Conservation (phyloP, 805 yeast genomes). For the Barnettozyma salicaria region DNA sequence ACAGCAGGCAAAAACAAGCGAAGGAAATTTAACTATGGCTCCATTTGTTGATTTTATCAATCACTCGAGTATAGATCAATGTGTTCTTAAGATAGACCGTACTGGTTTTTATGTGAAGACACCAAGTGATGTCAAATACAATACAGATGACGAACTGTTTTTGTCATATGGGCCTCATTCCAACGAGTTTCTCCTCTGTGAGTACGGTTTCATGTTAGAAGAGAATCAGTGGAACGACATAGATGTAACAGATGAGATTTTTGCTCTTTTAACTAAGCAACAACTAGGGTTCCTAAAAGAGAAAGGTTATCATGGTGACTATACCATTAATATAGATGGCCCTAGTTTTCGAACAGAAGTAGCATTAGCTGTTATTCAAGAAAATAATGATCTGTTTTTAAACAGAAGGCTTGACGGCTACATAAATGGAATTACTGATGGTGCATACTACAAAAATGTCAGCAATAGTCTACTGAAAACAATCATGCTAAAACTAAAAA, state of each 20-base stretch:
- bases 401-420: conserved; percentile 21
- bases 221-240: conserved; percentile 63
- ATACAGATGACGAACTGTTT: conserved; percentile 49
- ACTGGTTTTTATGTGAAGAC: conserved; percentile 51
- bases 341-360: conserved; percentile 71
- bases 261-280: conserved; percentile 29
- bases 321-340: conserved; percentile 49
- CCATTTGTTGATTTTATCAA: conserved; percentile 88
- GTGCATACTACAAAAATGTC: conserved; percentile 32
- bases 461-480: conserved; percentile 28
- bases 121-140: conserved; percentile 26
- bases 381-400: conserved; percentile 17
- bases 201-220: conserved; percentile 72
- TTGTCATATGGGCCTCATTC: conserved; percentile 87
- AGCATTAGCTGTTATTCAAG: conserved; percentile 58
- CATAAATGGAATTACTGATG: conserved; percentile 42
- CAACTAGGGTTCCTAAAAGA: conserved; percentile 44
- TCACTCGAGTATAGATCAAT: conserved; percentile 50
- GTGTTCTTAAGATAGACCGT: conserved; percentile 41
- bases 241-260: conserved; percentile 49
- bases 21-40: conserved; percentile 80
- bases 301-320: conserved; percentile 64
- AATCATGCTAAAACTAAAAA: conserved; percentile 29
- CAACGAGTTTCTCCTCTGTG: conserved; percentile 74
- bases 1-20: conserved; percentile 43